Conservation (phyloP, 2,329 filamentous ascomycete species). For the Fusarium lyarnte region DNA sequence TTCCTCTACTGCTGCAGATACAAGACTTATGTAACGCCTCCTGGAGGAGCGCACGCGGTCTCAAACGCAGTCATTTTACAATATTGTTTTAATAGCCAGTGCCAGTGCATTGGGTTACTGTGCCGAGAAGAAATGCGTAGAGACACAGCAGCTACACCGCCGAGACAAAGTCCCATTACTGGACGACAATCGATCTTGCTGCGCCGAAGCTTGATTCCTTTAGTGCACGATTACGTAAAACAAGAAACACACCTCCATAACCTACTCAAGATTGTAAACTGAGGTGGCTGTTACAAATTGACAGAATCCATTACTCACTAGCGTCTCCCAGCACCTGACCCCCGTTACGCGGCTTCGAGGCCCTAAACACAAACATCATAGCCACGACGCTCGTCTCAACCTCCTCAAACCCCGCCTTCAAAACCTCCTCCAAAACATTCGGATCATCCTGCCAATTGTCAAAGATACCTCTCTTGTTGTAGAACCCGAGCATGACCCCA, state of each 20-base stretch:
- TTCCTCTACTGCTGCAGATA: no score
- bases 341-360: slow-evolving; percentile 5
- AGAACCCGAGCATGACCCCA: slow-evolving; percentile 1
- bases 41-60: no score
- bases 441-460: slow-evolving; percentile 21
- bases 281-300: not conserved
- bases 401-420: slow-evolving; percentile 3
- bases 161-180: no score
- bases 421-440: not conserved
- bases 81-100: no score
- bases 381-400: slow-evolving; percentile 8
- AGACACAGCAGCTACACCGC: not conserved
- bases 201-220: not conserved
- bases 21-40: not conserved
- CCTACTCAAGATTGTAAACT: not conserved
- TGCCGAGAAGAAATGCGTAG: not conserved
- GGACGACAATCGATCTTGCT: no score
- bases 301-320: not conserved
- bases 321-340: no score
- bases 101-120: no score
- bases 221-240: not conserved
- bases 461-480: not conserved
- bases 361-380: slow-evolving; percentile 22
- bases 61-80: no score
- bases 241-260: not conserved